Evolutionary conservation across 176 grass and related monocot species (phyloP).

Genomic region (Thinopyrum elongatum): DNA sequence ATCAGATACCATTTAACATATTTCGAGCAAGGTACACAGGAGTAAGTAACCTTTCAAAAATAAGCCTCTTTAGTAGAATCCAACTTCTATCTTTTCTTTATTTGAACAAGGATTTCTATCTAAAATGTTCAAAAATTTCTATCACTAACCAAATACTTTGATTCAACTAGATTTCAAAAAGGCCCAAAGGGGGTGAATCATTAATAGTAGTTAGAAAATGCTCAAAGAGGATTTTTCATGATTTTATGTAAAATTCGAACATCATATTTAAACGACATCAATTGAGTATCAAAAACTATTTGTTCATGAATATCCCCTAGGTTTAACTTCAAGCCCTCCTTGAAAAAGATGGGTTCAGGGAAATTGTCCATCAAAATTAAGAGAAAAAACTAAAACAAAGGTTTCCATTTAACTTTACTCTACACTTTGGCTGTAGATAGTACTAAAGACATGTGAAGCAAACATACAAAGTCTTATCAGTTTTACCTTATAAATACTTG

Average conservation of each 20-base stretch:
- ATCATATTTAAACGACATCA: no score
- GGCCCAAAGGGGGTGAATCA: neutral
- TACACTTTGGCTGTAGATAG: no score
- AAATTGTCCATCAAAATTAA: no score
- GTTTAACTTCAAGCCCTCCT: neutral
- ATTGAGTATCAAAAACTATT: no score
- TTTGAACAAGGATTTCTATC: neutral
- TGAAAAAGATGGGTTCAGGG: neutral
- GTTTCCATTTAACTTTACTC: no score
- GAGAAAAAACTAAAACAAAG: no score
- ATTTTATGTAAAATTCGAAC: no score
- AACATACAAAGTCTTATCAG: no score
- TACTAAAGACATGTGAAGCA: no score
- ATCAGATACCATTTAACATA: neutral
- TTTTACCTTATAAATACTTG: no score
- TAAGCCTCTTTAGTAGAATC: neutral
- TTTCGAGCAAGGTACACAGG: neutral
- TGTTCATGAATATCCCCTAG: no score
- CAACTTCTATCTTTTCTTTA: neutral
- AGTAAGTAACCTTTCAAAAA: neutral
- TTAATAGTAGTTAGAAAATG: neutral
- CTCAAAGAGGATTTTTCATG: no score
- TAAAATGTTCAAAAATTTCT: neutral
- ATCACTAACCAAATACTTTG: neutral
- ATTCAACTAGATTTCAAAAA: neutral